These are phyloP conservation scores for Trametes elegans DNA, from an alignment of 768 basidiomycete genomes.

Conservation along the genomic window DNA sequence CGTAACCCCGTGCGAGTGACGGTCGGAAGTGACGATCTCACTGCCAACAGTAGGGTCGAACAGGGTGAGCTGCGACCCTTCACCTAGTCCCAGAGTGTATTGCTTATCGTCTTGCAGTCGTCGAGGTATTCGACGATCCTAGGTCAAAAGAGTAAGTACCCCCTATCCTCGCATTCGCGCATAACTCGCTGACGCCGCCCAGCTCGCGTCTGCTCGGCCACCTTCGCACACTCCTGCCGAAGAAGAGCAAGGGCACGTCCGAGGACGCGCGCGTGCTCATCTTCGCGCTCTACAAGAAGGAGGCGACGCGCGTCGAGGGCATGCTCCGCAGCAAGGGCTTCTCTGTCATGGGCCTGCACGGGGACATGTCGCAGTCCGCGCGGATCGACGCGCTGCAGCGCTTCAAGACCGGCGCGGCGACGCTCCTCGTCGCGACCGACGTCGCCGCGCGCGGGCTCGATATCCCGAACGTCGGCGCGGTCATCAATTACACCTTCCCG, in stretches of 20 bases:
- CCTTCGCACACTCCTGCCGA: slow-evolving; percentile 54
- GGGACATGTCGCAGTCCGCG: slow-evolving; percentile 84
- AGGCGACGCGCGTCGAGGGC: slow-evolving; percentile 86
- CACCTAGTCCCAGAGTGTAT: neutral
- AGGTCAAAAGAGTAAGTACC: slow-evolving; percentile 79
- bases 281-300: slow-evolving; percentile 97
- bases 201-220: slow-evolving; percentile 62
- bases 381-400: slow-evolving; percentile 83
- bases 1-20: slow-evolving; percentile 84
- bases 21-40: slow-evolving; percentile 92
- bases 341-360: slow-evolving; percentile 80
- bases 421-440: slow-evolving; percentile 92
- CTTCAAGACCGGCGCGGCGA: slow-evolving; percentile 80
- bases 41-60: slow-evolving; percentile 91
- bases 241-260: slow-evolving; percentile 54
- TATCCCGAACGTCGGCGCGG: slow-evolving; percentile 92
- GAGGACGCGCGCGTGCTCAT: slow-evolving; percentile 75
- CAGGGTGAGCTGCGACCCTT: slow-evolving; percentile 44
- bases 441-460: slow-evolving; percentile 97
- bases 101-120: slow-evolving; percentile 30
- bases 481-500: slow-evolving; percentile 98
- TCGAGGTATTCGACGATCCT: slow-evolving; percentile 89
- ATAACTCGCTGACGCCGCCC: neutral
- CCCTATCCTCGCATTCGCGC: neutral
- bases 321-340: slow-evolving; percentile 75